Evolutionary conservation across 441 rosid genomes (phyloP), one percentile per base, ranked within the genome.

Genomic region (Omphalea diandra): DNA sequence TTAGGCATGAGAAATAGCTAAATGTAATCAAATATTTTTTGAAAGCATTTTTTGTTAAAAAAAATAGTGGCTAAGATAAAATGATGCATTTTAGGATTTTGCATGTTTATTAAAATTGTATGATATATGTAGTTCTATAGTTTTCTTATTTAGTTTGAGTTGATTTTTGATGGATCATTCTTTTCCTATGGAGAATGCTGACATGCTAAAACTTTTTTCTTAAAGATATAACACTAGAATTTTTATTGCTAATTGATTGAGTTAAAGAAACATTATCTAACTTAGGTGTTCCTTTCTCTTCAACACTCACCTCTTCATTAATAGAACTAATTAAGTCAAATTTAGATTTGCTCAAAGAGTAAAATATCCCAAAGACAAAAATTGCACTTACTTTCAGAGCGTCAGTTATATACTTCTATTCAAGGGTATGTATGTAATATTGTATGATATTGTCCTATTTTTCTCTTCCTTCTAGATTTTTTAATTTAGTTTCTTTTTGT

Each of bases 331-430:
- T 85, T 22, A 82, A n/a, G n/a, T n/a, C n/a, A n/a, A 76, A 92
- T 57, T 73, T 85, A 33, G 61, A 75, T 74, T 81, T 94, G 79
- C 84, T 92, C 55, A 86, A 84, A 63, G 97, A 89, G 72, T 83
- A 87, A 68, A 74, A 80, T 63, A 79, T 90, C 81, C 94, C 93
- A 1, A 90, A 91, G 84, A 90, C 82, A 47, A 88, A 80, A 71
- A 71, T 83, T 56, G 85, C 85, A 70, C 86, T 90, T 76, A 84
- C 90, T 61, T 77, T 91, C 7, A 98, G 98, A 61, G 80, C 89
- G 61, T 72, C 74, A 7, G 94, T 70, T 94, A 69, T 94, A 88
- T 82, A 83, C 90, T 65, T 89, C 88, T 65, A 90, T 92, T 76
- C 78, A 79, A 65, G 99, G 99, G 99, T 94, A 80, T 63, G 81